Percentiles rank a stretch among this genome's conserved stretches.
Evolutionary conservation across 768 basidiomycete species (phyloP).

Genomic region (Termitomyces sp.): DNA sequence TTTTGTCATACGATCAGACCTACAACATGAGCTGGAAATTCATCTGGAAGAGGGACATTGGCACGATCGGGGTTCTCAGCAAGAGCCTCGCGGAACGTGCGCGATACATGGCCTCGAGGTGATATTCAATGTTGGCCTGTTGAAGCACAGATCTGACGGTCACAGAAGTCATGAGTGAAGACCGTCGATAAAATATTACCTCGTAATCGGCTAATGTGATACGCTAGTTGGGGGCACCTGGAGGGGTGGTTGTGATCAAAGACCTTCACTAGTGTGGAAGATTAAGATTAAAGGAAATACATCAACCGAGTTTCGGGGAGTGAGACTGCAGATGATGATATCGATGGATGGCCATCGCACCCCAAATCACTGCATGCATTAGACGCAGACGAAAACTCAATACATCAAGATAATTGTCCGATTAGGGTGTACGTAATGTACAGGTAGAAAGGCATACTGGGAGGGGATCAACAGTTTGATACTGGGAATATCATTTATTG

Average conservation of each 20-base stretch:
- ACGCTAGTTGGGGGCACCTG: no score
- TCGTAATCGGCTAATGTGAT: background rate
- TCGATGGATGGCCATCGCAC: background rate
- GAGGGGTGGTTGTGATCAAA: no score
- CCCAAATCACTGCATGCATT: background rate
- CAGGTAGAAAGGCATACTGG: background rate
- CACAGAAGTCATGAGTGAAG: background rate
- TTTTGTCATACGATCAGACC: constrained; percentile 37
- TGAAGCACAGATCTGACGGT: background rate
- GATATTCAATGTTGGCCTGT: constrained; percentile 36
- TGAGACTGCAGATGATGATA: background rate
- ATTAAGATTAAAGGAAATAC: no score
- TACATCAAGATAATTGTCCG: background rate
- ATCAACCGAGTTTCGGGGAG: no score
- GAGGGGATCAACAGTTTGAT: background rate
- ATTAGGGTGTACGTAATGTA: background rate
- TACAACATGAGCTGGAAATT: constrained; percentile 29
- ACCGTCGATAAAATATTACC: background rate
- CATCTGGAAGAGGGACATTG: constrained; percentile 25
- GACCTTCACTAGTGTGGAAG: no score
- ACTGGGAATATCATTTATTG: background rate
- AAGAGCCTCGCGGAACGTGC: constrained; percentile 30
- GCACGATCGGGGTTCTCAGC: constrained; percentile 26
- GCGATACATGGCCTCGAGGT: constrained; percentile 31
- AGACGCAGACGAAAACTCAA: background rate